Conservation (phyloP, 768 basidiomycete genomes). For the Naematelia encephala region DNA sequence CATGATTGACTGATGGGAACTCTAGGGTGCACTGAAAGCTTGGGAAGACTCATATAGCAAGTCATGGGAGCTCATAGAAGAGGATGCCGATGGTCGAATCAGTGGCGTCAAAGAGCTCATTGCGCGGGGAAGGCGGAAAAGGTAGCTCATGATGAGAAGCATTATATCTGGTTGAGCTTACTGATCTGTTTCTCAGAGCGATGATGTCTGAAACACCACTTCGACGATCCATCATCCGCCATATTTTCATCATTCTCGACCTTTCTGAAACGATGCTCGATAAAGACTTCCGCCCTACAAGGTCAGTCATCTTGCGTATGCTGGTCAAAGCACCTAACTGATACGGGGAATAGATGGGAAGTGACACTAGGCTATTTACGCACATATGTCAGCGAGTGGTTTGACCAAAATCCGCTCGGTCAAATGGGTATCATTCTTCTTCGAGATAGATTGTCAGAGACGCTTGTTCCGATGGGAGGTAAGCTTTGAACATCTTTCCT, state of each 20-base stretch:
- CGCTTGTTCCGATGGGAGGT: conserved; percentile 91
- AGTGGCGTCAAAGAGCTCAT: conserved; percentile 84
- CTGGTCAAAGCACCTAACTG: conserved; percentile 25
- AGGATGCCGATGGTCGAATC: conserved; percentile 88
- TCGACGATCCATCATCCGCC: conserved; percentile 91
- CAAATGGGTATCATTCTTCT: conserved; percentile 95
- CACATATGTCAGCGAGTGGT: conserved; percentile 93
- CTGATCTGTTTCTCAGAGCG: conserved; percentile 25
- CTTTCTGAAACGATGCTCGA: conserved; percentile 89
- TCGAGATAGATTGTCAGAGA: conserved; percentile 84
- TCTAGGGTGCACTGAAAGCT: conserved; percentile 58
- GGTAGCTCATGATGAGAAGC: too few relatives aligned
- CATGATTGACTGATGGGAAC: not conserved
- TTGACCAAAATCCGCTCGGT: conserved; percentile 97
- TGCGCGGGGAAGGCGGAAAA: conserved; percentile 75
- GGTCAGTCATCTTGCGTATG: conserved; percentile 26
- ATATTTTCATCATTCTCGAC: conserved; percentile 87
- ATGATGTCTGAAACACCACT: conserved; percentile 63
- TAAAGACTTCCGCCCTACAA: conserved; percentile 87
- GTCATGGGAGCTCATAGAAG: conserved; percentile 95
- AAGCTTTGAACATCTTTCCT: conserved; percentile 27
- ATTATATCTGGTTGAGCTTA: not conserved
- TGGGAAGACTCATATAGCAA: conserved; percentile 95
- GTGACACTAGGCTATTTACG: conserved; percentile 83
- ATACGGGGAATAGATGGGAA: conserved; percentile 70